These are phyloP conservation scores for Inga laurina DNA, from an alignment of 306 rosid species.

Conservation along the genomic window DNA sequence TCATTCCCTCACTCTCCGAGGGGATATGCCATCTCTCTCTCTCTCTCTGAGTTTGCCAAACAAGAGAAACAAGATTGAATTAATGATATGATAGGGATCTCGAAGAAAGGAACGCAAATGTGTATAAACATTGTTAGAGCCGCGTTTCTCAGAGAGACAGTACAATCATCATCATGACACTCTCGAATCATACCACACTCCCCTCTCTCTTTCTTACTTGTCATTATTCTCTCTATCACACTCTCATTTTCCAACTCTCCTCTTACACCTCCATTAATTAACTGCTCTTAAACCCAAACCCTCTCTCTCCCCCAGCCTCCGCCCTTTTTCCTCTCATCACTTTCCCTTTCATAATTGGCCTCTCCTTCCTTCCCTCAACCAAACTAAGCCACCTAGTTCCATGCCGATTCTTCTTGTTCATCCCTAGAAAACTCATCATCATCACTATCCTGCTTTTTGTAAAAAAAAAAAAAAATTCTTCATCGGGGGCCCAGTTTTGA, in stretches of 20 bases:
- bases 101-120: not conserved
- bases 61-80: constrained; percentile 4
- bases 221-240: not conserved
- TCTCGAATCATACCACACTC: not conserved
- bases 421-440: constrained; percentile 4
- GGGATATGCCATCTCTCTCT: not conserved
- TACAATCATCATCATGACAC: not conserved
- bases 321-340: not conserved
- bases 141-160: not conserved
- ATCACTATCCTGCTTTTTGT: not conserved
- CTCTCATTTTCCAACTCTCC: not conserved
- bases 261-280: not conserved
- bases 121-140: not conserved
- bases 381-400: constrained; percentile 39
- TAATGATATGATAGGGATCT: not conserved
- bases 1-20: not conserved
- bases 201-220: not conserved
- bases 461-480: not conserved
- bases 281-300: not conserved
- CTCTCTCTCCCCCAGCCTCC: not conserved
- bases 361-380: not conserved
- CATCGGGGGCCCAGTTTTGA: constrained; percentile 48
- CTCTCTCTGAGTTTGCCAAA: not conserved
- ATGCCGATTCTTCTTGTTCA: constrained; percentile 43
- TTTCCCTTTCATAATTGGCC: not conserved